These are phyloP conservation scores for Excoecaria cochinchinensis DNA, from an alignment of 345 rosid species.

Conservation along the genomic window DNA sequence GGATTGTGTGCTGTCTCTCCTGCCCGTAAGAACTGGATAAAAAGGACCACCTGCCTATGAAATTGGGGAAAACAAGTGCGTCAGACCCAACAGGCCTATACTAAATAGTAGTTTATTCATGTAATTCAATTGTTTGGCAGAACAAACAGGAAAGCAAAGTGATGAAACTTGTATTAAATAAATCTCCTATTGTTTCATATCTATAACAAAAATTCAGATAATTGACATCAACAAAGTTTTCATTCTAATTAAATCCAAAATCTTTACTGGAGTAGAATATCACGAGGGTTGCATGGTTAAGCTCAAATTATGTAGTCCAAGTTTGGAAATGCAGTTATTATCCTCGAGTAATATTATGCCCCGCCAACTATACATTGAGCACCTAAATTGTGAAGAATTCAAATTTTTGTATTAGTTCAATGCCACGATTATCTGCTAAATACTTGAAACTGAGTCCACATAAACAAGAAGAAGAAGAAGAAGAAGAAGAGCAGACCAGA, in stretches of 20 bases:
- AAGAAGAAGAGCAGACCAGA: constrained; percentile 25
- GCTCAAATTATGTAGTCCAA: too few relatives aligned
- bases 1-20: constrained; percentile 46
- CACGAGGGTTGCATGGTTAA: too few relatives aligned
- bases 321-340: too few relatives aligned
- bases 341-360: not conserved
- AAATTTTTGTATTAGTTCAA: not conserved
- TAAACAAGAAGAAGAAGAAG: not conserved
- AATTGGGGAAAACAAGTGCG: constrained; percentile 1
- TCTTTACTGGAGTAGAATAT: too few relatives aligned
- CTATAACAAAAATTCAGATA: not conserved
- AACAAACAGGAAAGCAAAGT: not conserved
- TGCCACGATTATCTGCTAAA: not conserved
- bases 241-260: too few relatives aligned
- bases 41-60: constrained; percentile 51
- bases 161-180: not conserved
- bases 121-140: not conserved
- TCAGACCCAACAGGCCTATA: not conserved
- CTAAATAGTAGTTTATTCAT: not conserved
- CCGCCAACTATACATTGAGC: not conserved
- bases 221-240: not conserved
- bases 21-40: constrained; percentile 54
- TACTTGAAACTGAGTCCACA: not conserved
- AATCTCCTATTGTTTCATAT: not conserved
- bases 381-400: not conserved